phyloP scores from a whole-genome alignment of 495 filamentous ascomycete genomes.

The Penicillium psychrofluorescens region DNA sequence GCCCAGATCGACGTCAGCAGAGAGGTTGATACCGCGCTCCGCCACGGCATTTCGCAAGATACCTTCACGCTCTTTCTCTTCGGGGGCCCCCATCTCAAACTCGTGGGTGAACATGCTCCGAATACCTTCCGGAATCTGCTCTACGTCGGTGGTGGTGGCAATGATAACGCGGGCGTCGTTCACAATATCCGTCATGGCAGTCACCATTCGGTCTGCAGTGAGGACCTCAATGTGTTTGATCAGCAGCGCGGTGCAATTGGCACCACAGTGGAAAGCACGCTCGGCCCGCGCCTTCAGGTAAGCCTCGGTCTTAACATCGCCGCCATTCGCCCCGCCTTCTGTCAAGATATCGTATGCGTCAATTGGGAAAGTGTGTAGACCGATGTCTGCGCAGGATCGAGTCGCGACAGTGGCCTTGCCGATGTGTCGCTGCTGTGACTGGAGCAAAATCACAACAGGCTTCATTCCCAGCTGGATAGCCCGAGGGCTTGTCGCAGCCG shows the following conservation, averaged over 20 bases:
- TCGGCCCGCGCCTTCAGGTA: constrained; percentile 83
- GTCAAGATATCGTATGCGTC: constrained; percentile 91
- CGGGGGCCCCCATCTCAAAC: constrained; percentile 85
- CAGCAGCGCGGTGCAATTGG: constrained; percentile 73
- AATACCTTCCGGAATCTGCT: constrained; percentile 84
- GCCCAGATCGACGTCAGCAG: constrained; percentile 72
- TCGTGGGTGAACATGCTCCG: constrained; percentile 92
- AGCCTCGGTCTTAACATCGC: constrained; percentile 88
- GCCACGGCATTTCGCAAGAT: constrained; percentile 71
- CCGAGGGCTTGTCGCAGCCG: constrained; percentile 79
- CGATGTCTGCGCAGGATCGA: constrained; percentile 78
- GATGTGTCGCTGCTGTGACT: constrained; percentile 85
- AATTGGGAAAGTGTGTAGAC: constrained; percentile 81
- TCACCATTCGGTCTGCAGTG: constrained; percentile 80
- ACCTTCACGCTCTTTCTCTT: constrained; percentile 86
- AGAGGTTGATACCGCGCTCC: constrained; percentile 62
- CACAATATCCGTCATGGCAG: constrained; percentile 73
- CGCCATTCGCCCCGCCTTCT: constrained; percentile 75
- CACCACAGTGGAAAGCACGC: constrained; percentile 78
- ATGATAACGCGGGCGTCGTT: constrained; percentile 69
- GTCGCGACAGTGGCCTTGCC: constrained; percentile 74
- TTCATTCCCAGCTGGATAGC: constrained; percentile 82
- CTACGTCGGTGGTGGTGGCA: constrained; percentile 90
- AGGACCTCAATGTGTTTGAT: constrained; percentile 85
- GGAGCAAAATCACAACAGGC: constrained; percentile 77